Percentiles rank a stretch among this genome's conserved stretches.
Evolutionary conservation across 495 filamentous ascomycete species (phyloP).

Genomic region (Trichoderma parareesei): DNA sequence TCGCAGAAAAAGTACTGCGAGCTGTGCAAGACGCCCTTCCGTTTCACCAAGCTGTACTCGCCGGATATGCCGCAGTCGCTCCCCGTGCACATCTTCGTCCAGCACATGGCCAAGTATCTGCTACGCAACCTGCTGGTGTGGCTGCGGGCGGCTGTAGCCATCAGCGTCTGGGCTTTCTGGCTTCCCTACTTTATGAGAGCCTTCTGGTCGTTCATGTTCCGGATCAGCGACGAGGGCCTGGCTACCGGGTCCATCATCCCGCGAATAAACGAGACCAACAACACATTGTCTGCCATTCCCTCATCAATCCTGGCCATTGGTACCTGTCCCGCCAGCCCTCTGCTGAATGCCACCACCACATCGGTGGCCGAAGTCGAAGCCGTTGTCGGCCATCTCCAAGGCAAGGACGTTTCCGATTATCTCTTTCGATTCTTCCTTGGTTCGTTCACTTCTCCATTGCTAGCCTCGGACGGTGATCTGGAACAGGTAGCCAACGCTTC

Average conservation of each 20-base stretch:
- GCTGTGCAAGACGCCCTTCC: conserved; percentile 95
- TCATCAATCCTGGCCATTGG: conserved; percentile 9
- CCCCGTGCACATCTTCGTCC: conserved; percentile 69
- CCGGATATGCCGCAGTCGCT: conserved; percentile 82
- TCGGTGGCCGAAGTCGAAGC: conserved; percentile 23
- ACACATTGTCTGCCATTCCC: background rate
- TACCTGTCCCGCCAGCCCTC: conserved; percentile 39
- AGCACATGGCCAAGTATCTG: conserved; percentile 63
- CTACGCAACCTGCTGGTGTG: conserved; percentile 63
- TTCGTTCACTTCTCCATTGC: conserved; percentile 11
- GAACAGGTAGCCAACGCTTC: background rate
- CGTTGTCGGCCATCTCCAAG: conserved; percentile 21
- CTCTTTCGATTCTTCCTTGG: background rate
- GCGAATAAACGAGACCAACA: conserved; percentile 14
- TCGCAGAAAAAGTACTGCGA: conserved; percentile 99
- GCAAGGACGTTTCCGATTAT: conserved; percentile 9
- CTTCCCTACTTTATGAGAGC: conserved; percentile 86
- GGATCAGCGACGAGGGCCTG: conserved; percentile 90
- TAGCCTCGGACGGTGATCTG: background rate
- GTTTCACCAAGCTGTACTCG: conserved; percentile 95
- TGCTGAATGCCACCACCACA: conserved; percentile 31
- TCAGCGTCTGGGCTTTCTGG: conserved; percentile 78
- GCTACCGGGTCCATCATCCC: conserved; percentile 28
- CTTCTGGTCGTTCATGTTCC: conserved; percentile 88
- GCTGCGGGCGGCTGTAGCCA: conserved; percentile 69